Percentiles rank a stretch among this genome's conserved stretches.
phyloP scores from a whole-genome alignment of 768 basidiomycete genomes.

The Collybia mongolica region DNA sequence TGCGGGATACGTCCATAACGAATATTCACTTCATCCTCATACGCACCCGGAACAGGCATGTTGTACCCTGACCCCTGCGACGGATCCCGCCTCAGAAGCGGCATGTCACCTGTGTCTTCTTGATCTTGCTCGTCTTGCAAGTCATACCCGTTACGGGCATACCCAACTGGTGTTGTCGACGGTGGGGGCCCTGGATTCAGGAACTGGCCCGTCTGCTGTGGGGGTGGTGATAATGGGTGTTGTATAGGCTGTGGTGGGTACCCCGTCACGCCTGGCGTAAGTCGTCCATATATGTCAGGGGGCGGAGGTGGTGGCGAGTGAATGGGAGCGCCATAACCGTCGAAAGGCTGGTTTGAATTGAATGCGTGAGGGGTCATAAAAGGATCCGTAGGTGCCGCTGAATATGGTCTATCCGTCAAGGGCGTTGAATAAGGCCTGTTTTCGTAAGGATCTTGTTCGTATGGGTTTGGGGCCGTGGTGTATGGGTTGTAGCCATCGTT shows the following conservation, averaged over 20 bases:
- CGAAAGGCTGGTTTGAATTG: slow-evolving; percentile 19
- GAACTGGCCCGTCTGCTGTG: slow-evolving; percentile 17
- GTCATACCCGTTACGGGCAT: slow-evolving; percentile 32
- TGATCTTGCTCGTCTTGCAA: slow-evolving; percentile 24
- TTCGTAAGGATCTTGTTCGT: slow-evolving; percentile 36
- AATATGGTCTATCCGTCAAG: background rate
- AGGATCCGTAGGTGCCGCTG: slow-evolving; percentile 8
- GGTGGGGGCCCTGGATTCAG: slow-evolving; percentile 19
- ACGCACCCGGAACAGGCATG: slow-evolving; percentile 42
- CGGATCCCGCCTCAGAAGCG: slow-evolving; percentile 54
- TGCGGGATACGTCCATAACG: slow-evolving; percentile 92
- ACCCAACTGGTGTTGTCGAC: slow-evolving; percentile 17
- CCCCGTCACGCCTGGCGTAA: slow-evolving; percentile 7
- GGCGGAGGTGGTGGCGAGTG: slow-evolving; percentile 24
- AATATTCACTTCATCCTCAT: slow-evolving; percentile 51
- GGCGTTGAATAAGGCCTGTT: slow-evolving; percentile 13
- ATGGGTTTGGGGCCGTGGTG: slow-evolving; percentile 27
- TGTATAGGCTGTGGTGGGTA: slow-evolving; percentile 16
- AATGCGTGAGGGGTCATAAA: slow-evolving; percentile 21
- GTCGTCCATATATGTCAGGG: slow-evolving; percentile 13
- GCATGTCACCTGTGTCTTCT: slow-evolving; percentile 64
- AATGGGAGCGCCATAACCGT: slow-evolving; percentile 16
- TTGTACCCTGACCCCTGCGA: slow-evolving; percentile 22
- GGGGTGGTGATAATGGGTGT: slow-evolving; percentile 14
- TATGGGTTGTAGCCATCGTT: slow-evolving; percentile 68